phyloP scores from a whole-genome alignment of 192 early-diverging fungal species.

The Coemansia sp. region DNA sequence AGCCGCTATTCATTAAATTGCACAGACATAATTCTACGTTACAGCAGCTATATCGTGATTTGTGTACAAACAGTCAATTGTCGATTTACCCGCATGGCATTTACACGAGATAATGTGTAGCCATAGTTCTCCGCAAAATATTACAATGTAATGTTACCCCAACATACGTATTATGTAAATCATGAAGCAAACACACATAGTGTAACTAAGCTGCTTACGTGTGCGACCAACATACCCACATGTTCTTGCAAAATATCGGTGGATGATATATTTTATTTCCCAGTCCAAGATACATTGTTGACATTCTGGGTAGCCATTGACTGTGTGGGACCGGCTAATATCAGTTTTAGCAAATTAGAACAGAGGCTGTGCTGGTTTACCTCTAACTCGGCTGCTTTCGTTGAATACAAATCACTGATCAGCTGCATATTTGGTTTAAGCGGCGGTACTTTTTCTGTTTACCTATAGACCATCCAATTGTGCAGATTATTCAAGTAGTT shows the following conservation, averaged over 20 bases:
- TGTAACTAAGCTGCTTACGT: not conserved
- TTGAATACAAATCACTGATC: not conserved
- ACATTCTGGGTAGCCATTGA: not conserved
- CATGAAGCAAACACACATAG: not conserved
- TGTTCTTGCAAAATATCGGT: not conserved
- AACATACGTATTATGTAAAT: not conserved
- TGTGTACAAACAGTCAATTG: conserved; percentile 4
- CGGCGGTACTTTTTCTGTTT: not conserved
- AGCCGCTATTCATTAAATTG: not conserved
- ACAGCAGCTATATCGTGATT: not conserved
- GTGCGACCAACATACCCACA: not conserved
- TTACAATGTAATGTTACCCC: conserved; percentile 7
- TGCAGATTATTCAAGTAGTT: not conserved
- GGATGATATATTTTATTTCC: not conserved
- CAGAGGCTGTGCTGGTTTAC: not conserved
- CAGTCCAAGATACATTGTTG: not conserved
- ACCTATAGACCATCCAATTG: not conserved
- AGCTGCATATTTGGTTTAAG: not conserved
- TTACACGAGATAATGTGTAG: not conserved
- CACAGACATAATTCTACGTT: not conserved
- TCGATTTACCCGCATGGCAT: conserved; percentile 2
- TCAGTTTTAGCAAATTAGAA: not conserved
- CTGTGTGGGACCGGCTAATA: conserved; percentile 1
- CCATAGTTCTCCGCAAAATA: conserved; percentile 1
- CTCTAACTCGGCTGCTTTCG: not conserved